These are phyloP conservation scores for Udeniomyces megalosporus DNA, from an alignment of 768 basidiomycete genomes.

Conservation along the genomic window DNA sequence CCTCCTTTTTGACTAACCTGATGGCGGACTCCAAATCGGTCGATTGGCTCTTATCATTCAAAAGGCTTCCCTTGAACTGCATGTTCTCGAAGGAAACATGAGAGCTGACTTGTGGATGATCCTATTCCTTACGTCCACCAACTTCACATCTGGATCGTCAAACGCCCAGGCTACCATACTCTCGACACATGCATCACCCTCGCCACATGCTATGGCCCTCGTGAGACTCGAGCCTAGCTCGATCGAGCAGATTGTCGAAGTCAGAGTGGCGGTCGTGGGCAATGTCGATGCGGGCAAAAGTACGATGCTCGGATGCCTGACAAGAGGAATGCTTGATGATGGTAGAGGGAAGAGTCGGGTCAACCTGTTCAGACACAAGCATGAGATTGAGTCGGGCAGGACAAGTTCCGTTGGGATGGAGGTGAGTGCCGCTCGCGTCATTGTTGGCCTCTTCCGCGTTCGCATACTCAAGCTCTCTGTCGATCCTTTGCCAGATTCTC, in stretches of 20 bases:
- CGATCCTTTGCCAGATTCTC: conserved; percentile 50
- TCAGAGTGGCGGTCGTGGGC: conserved; percentile 87
- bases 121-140: too few species aligned
- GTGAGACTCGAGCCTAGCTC: conserved; percentile 3
- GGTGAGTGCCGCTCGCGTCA: too few species aligned
- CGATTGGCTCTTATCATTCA: neutral
- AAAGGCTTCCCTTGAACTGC: too few species aligned
- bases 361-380: conserved; percentile 68
- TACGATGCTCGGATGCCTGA: conserved; percentile 83
- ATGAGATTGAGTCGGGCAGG: conserved; percentile 80
- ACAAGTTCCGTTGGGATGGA: conserved; percentile 97
- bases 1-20: neutral
- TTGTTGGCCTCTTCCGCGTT: conserved; percentile 16
- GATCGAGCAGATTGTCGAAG: conserved; percentile 38
- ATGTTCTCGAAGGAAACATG: too few species aligned
- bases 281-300: conserved; percentile 78
- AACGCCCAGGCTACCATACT: neutral
- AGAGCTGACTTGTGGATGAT: too few species aligned
- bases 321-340: conserved; percentile 47
- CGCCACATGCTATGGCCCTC: neutral
- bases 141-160: too few species aligned
- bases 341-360: conserved; percentile 2
- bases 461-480: neutral
- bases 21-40: neutral
- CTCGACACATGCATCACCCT: neutral